These are phyloP conservation scores for Mercurialis annua DNA, from an alignment of 345 rosid genomes.

Conservation along the genomic window DNA sequence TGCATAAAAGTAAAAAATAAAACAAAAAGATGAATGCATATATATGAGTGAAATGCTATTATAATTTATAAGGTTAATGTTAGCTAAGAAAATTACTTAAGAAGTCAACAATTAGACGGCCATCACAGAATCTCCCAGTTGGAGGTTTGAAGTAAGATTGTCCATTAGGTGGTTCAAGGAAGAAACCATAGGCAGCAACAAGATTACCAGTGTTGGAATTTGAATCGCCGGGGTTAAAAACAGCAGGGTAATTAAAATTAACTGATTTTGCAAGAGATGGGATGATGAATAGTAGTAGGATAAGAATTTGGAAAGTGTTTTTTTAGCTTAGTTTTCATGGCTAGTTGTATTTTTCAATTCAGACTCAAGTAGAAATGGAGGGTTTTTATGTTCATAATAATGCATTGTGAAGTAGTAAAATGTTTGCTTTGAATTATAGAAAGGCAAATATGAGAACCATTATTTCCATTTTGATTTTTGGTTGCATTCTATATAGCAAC, in stretches of 20 bases:
- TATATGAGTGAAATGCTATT: neutral
- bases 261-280: constrained; percentile 22
- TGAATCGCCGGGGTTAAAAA: constrained; percentile 66
- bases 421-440: constrained; percentile 24
- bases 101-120: constrained; percentile 59
- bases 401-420: neutral
- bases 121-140: constrained; percentile 61
- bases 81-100: constrained; percentile 39
- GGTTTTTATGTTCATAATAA: constrained; percentile 4
- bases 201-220: constrained; percentile 64
- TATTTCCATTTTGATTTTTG: neutral
- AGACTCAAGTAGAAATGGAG: neutral
- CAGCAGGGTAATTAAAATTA: constrained; percentile 43
- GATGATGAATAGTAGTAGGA: constrained; percentile 1
- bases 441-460: constrained; percentile 13
- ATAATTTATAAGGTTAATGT: neutral
- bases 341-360: neutral
- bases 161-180: constrained; percentile 45
- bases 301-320: constrained; percentile 5
- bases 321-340: constrained; percentile 22
- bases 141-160: constrained; percentile 43
- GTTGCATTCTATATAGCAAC: neutral
- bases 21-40: neutral
- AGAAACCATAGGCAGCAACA: constrained; percentile 47
- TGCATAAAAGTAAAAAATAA: neutral